Evolutionary conservation across 2,329 filamentous ascomycete genomes (phyloP).

Genomic region (Fusarium acutatum): DNA sequence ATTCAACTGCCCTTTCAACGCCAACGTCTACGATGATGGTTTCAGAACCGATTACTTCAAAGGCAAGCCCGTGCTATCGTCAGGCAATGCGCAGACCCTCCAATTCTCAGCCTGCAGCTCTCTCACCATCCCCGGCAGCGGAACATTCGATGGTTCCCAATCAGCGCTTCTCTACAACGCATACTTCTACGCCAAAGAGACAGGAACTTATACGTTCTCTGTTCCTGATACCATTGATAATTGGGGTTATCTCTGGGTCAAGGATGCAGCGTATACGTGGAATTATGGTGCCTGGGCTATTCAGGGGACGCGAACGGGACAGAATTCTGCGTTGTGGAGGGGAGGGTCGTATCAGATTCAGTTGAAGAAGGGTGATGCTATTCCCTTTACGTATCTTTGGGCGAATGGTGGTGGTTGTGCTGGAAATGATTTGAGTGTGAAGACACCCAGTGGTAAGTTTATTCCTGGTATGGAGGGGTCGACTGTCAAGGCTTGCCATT

Average conservation of each 20-base stretch:
- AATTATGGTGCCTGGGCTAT: not conserved
- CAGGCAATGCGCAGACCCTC: not conserved
- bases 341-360: not conserved
- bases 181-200: not conserved
- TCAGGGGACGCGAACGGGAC: not conserved
- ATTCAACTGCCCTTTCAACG: not conserved
- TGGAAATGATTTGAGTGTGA: not conserved
- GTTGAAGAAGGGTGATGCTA: not conserved
- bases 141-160: not conserved
- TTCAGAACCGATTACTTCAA: not conserved
- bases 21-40: not conserved
- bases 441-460: not conserved
- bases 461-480: not conserved
- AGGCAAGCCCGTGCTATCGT: not conserved
- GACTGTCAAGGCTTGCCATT: not conserved
- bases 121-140: not conserved
- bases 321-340: accelerated
- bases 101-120: not conserved
- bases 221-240: not conserved
- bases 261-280: not conserved
- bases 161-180: not conserved
- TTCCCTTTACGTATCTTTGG: not conserved
- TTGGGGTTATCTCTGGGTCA: not conserved
- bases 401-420: not conserved
- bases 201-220: not conserved